Base-by-base conservation (phyloP, 768 basidiomycete species). In the Punctularia strigosozonata region DNA sequence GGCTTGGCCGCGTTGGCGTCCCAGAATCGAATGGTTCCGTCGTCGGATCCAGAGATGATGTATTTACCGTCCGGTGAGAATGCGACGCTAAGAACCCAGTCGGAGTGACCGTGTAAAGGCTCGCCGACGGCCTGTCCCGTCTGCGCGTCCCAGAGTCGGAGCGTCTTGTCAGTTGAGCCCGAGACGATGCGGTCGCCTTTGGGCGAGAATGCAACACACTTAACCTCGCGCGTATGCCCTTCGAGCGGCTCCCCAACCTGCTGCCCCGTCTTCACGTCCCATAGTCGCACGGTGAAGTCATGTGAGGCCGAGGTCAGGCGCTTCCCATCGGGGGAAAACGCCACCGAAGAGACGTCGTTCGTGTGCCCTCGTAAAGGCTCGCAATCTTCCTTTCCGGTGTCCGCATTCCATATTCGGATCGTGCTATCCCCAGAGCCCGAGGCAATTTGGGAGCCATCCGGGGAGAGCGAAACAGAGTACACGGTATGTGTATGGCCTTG, bases 271-370 rank as follows among this genome's bases (percentile, higher is more conserved):
- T 10, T 15, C n/a, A n/a, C n/a, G n/a, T 72, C 69, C 69, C 69
- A 71, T 15, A 71, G 39, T 39, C 58, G 59, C 42, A 71, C 65
- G 13, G 58, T 53, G 53, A 70, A 69, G 50, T 72, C 69, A 25
- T 68, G 49, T 24, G 65, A 65, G 1, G 66, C 68, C 0, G 69
- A 68, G 3, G 62, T 65, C 5, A 64, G 13, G n/a, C 39, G 15
- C 15, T 30, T 30, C 10, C 28, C 28, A 30, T 30, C 28, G 10
- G 28, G 28, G 10, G 28, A 30, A 15, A 43, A 43, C 20, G 32
- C 39, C 1, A 19, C 40, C 1, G 38, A 24, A 12, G 4, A 21
- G 6, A 43, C 31, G 2, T 1, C 2, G 19, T 12, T 39, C 4
- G 2, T 23, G 20, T 43, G 43, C 15, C 40, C 40, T 30, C 15